phyloP scores from a whole-genome alignment of 2,329 filamentous ascomycete genomes.

The Pseudocercospora eumusae region DNA sequence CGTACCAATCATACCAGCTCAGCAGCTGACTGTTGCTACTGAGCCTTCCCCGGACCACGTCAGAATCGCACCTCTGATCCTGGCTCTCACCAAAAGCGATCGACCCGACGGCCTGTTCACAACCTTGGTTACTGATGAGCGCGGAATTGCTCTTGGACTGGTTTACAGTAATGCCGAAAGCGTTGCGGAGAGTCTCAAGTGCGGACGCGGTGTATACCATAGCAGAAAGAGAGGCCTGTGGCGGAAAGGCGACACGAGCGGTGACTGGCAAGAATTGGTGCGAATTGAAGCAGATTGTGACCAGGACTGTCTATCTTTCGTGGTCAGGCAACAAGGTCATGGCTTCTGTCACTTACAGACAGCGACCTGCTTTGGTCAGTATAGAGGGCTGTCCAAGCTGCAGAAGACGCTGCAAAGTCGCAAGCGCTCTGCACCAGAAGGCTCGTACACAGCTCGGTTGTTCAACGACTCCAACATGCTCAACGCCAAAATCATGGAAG shows the following conservation, averaged over 20 bases:
- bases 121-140: conserved; percentile 87
- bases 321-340: conserved; percentile 83
- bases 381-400: conserved; percentile 76
- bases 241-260: conserved; percentile 95
- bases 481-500: conserved; percentile 96
- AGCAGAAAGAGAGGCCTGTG: conserved; percentile 93
- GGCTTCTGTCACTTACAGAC: conserved; percentile 93
- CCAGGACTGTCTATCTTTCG: conserved; percentile 85
- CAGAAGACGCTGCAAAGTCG: conserved; percentile 83
- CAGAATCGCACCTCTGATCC: conserved; percentile 69
- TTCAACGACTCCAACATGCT: conserved; percentile 90
- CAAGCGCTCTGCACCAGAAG: conserved; percentile 77
- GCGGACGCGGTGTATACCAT: conserved; percentile 85
- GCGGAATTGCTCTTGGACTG: conserved; percentile 78
- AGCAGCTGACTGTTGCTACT: conserved; percentile 65
- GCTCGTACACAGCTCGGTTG: conserved; percentile 89
- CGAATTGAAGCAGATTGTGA: conserved; percentile 88
- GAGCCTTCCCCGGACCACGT: conserved; percentile 62
- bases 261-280: conserved; percentile 87
- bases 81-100: conserved; percentile 76
- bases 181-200: conserved; percentile 79
- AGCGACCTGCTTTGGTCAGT: conserved; percentile 86
- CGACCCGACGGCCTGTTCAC: conserved; percentile 80
- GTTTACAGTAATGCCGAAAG: conserved; percentile 95
- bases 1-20: conserved; percentile 74